Evolutionary conservation across 73 alveolate genomes (phyloP), one percentile per base, ranked within the genome.

Genomic region (Loxodes magnus): DNA sequence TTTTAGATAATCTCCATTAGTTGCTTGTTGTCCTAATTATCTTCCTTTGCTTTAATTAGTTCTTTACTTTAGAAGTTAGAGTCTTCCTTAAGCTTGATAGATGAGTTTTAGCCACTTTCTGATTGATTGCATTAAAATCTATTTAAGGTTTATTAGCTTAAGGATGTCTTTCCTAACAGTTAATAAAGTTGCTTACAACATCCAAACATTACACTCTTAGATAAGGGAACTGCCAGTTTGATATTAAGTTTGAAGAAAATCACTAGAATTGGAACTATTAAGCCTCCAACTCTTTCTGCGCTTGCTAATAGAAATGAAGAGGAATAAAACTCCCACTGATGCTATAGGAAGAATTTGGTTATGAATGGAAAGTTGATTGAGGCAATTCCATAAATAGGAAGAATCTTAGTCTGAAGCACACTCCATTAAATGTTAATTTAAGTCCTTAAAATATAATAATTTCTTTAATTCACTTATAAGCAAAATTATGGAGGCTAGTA

Each of bases 201-300:
- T 5, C 37, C 23, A 35, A 68, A 57, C 2, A 74, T 67, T 4
- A 63, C 19, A 10, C 57, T 24, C 33, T 74, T 71, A 0, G 77
- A 30, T 5, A 20, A 5, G 9, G 81, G 78, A 2, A 74, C 51
- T 5, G 88, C 51, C 23, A 36, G 38, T 14, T 64, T 21, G 6
- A 60, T 25, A 1, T 31, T 37, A 19, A 67, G 51, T 26, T 43
- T 3, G 49, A 57, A 58, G 41, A 74, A 58, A 0, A 54, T 51
- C n/a, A 57, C 29, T 22, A 71, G 38, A 6, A 51, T 49, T 3
- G 71, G 46, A 5, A 67, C 57, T 5, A 58, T 38, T 12, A 74
- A 44, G 4, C 83, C 80, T 7, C 82, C 76, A 42, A 75, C 46
- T 19, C 89, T 82, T 14, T 65, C 83, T 2, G 77, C 54, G 38